Evolutionary conservation across 441 rosid genomes (phyloP).

Genomic region (Corymbia calophylla): DNA sequence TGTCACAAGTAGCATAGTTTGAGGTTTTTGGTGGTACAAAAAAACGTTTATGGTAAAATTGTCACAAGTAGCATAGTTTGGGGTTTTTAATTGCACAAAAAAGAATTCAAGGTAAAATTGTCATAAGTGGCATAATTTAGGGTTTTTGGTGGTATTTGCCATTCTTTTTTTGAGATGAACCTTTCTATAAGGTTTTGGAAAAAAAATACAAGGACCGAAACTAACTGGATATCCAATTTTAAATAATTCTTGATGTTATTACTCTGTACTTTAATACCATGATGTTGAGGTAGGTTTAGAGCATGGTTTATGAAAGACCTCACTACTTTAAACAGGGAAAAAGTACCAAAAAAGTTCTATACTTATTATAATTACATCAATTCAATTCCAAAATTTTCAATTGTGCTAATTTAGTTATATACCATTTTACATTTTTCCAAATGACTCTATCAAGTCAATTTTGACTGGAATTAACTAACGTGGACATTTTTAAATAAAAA

Average conservation of each 20-base stretch:
- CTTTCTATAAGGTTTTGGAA: not conserved
- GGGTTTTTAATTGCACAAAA: no score
- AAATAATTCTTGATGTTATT: not conserved
- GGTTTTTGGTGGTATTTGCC: no score
- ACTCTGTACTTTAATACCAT: not conserved
- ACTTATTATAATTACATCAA: not conserved
- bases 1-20: no score
- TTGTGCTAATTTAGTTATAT: not conserved
- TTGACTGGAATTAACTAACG: accelerated
- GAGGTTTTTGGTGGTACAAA: no score
- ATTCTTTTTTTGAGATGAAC: not conserved
- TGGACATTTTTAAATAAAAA: not conserved
- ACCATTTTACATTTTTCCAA: not conserved
- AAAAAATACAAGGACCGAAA: not conserved
- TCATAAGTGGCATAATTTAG: no score
- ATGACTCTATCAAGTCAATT: not conserved
- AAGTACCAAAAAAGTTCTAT: not conserved
- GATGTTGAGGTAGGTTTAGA: not conserved
- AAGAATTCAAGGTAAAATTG: no score
- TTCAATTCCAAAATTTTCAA: not conserved
- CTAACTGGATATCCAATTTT: not conserved
- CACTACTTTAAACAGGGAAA: not conserved
- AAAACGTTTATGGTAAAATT: no score
- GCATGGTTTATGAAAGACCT: not conserved
- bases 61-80: no score